Percentiles rank a stretch among this genome's conserved stretches.
phyloP scores from a whole-genome alignment of 768 basidiomycete species.

The Tremella fuciformis region DNA sequence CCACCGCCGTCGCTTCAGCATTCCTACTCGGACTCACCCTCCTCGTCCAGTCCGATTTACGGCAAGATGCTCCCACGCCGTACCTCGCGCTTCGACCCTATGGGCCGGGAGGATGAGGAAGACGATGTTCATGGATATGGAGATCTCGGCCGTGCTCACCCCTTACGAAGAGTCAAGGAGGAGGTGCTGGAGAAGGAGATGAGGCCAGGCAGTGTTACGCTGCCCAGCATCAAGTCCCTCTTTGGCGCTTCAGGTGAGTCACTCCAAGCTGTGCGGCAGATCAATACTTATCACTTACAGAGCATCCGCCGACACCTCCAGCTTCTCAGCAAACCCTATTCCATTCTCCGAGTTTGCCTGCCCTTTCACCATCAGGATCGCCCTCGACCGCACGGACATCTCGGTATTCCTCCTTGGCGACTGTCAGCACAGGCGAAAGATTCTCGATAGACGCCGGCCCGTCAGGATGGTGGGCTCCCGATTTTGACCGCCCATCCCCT shows the following conservation, averaged over 20 bases:
- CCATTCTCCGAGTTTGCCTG: slow-evolving; percentile 33
- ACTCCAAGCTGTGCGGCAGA: neutral
- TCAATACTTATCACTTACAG: neutral
- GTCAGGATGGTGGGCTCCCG: slow-evolving; percentile 43
- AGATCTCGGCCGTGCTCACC: slow-evolving; percentile 35
- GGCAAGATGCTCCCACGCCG: slow-evolving; percentile 17
- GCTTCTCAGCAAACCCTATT: slow-evolving; percentile 12
- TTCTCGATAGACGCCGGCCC: slow-evolving; percentile 12
- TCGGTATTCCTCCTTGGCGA: slow-evolving; percentile 34
- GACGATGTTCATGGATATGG: slow-evolving; percentile 39
- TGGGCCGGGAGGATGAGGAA: slow-evolving; percentile 29
- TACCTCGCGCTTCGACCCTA: slow-evolving; percentile 39
- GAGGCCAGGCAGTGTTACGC: slow-evolving; percentile 19
- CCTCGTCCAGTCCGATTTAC: neutral
- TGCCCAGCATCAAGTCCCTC: slow-evolving; percentile 46
- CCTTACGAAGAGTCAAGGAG: slow-evolving; percentile 33
- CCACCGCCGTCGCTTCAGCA: neutral
- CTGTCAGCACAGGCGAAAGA: slow-evolving; percentile 17
- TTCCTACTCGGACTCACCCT: neutral
- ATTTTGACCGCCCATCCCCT: slow-evolving; percentile 17
- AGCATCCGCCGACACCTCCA: slow-evolving; percentile 19
- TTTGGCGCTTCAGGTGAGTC: slow-evolving; percentile 40
- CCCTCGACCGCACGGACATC: slow-evolving; percentile 37
- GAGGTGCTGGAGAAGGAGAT: slow-evolving; percentile 8
- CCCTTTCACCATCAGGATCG: slow-evolving; percentile 38